phyloP scores from a whole-genome alignment of 306 rosid species.

The Fragaria ananassa region DNA sequence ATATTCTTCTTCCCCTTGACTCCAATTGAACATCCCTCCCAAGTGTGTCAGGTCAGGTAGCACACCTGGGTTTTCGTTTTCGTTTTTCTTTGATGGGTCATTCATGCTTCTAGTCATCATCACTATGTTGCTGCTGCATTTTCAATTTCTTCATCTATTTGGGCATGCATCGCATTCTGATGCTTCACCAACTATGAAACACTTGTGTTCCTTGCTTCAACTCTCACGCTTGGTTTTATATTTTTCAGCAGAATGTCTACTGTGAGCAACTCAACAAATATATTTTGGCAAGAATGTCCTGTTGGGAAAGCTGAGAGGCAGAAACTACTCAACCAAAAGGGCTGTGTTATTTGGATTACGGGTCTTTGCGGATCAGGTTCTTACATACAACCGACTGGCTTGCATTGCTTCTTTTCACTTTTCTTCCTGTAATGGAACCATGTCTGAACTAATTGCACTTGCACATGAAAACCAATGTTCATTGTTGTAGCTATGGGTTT shows the following conservation, averaged over 20 bases:
- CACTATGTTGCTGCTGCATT: no score
- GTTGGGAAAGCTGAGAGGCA: conserved; percentile 69
- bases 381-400: conserved; percentile 7
- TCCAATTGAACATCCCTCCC: no score
- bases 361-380: conserved; percentile 94
- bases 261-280: conserved; percentile 61
- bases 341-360: conserved; percentile 87
- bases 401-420: background rate
- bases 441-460: background rate
- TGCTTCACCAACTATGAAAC: conserved; percentile 1
- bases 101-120: no score
- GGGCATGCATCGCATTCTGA: background rate
- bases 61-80: no score
- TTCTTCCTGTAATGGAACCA: background rate
- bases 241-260: conserved; percentile 45
- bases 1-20: no score
- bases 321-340: conserved; percentile 82
- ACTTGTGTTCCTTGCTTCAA: no score
- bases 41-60: no score
- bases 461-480: background rate
- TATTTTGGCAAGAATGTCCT: conserved; percentile 80
- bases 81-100: no score
- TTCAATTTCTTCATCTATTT: background rate
- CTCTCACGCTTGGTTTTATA: no score
- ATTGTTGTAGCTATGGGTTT: background rate